Conservation (phyloP, 139 green algal species). For the Mychonastes homosphaera region DNA sequence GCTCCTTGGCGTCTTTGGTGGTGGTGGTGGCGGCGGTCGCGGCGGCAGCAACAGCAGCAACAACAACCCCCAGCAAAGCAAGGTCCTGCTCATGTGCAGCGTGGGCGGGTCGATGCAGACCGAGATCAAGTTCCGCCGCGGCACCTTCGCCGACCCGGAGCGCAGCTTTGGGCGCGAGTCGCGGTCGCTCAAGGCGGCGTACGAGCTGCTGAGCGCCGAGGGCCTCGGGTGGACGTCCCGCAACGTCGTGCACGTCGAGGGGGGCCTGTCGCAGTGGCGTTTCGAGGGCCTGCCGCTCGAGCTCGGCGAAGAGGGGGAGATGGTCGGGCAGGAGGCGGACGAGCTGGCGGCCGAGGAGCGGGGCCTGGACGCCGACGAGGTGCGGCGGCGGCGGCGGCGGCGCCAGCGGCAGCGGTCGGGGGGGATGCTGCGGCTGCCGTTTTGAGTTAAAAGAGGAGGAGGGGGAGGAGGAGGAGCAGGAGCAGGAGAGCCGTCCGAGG, state of each 20-base stretch:
- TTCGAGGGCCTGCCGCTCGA: slow-evolving; percentile 29
- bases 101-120: slow-evolving; percentile 21
- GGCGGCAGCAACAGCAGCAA: background rate
- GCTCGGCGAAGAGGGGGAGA: background rate
- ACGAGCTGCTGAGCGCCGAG: slow-evolving; percentile 16
- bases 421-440: no score
- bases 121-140: no score
- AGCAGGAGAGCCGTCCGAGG: no score
- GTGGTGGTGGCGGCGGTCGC: background rate
- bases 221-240: slow-evolving; percentile 12
- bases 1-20: background rate
- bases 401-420: no score
- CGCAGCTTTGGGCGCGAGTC: slow-evolving; percentile 17
- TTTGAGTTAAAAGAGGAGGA: no score
- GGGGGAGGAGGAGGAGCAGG: no score
- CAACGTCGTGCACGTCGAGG: slow-evolving; percentile 52
- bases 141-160: slow-evolving; percentile 14
- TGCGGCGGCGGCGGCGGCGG: no score
- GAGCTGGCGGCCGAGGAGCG: no score
- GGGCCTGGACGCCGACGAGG: no score
- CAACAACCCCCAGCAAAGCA: slow-evolving; percentile 24
- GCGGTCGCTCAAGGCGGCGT: slow-evolving; percentile 19
- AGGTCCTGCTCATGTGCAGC: slow-evolving; percentile 18
- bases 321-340: no score
- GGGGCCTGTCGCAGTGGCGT: slow-evolving; percentile 43